Evolutionary conservation across 495 filamentous ascomycete species (phyloP).

Genomic region (Talaromyces ruber): DNA sequence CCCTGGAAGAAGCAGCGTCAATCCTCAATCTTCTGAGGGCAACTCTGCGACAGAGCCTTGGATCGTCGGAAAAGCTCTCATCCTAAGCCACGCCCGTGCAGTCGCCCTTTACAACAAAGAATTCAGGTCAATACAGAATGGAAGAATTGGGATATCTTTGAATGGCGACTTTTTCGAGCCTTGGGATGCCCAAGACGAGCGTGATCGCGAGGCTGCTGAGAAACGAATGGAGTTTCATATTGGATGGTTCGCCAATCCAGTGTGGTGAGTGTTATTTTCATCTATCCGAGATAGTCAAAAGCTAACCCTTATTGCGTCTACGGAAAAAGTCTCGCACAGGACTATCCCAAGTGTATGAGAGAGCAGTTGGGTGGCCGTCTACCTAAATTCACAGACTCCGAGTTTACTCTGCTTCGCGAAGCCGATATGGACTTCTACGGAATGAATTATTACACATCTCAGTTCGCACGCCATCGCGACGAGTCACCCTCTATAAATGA

Average conservation of each 20-base stretch:
- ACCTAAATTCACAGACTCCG: not conserved
- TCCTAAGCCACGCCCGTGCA: not conserved
- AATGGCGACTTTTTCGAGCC: constrained; percentile 1
- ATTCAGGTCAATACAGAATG: not conserved
- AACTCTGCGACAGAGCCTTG: constrained; percentile 1
- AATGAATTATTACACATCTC: constrained; percentile 6
- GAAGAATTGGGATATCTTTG: not conserved
- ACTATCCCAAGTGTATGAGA: not conserved
- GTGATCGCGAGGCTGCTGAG: not conserved
- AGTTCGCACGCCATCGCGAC: not conserved
- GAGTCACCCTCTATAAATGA: not conserved
- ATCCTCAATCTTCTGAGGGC: not conserved
- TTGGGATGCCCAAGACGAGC: not conserved
- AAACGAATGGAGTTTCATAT: not conserved
- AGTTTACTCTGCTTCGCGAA: not conserved
- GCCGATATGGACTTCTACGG: not conserved
- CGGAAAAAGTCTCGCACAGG: not conserved
- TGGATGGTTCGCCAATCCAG: constrained; percentile 2
- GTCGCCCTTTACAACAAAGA: not conserved
- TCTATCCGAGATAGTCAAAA: not conserved
- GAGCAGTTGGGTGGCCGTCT: not conserved
- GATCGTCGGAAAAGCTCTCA: not conserved
- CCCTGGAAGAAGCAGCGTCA: not conserved
- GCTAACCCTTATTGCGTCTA: not conserved
- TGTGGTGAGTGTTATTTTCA: constrained; percentile 1